Evolutionary conservation across 2,329 filamentous ascomycete genomes (phyloP).

Genomic region (Microdochium bolleyi): DNA sequence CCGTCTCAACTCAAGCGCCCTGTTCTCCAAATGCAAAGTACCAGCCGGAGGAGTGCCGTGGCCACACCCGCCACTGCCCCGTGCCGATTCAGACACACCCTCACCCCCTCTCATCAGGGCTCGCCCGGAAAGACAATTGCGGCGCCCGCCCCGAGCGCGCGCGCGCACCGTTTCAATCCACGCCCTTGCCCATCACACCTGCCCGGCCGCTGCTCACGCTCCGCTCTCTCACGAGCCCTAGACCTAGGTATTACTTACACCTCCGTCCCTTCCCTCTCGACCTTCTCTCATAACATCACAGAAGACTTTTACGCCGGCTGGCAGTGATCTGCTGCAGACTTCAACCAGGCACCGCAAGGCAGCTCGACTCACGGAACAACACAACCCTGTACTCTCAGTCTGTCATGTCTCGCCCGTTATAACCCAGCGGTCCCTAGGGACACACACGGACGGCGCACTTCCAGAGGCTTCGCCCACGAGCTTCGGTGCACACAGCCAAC

Average conservation of each 20-base stretch:
- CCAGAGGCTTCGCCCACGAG: not conserved
- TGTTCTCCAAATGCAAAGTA: too few relatives aligned
- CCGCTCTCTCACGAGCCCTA: not conserved
- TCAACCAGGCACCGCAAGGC: not conserved
- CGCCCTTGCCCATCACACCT: not conserved
- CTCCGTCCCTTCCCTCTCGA: not conserved
- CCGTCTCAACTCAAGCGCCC: too few relatives aligned
- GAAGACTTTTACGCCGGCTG: not conserved
- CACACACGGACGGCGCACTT: constrained; percentile 17
- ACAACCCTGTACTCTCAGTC: not conserved
- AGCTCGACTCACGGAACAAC: not conserved
- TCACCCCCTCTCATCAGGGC: not conserved
- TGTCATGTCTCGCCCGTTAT: constrained; percentile 23
- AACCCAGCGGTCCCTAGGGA: constrained; percentile 33
- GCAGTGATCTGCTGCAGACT: too few relatives aligned
- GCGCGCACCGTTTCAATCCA: not conserved
- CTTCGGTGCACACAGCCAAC: not conserved
- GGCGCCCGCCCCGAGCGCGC: not conserved
- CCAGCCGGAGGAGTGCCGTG: not conserved
- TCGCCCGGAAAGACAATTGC: not conserved
- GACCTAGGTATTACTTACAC: not conserved
- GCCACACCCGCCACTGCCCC: not conserved
- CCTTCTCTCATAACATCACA: not conserved
- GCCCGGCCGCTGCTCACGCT: not conserved
- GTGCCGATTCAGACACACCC: not conserved